These are phyloP conservation scores for Parastagonospora avenae DNA, from an alignment of 2,329 filamentous ascomycete genomes.

Conservation along the genomic window DNA sequence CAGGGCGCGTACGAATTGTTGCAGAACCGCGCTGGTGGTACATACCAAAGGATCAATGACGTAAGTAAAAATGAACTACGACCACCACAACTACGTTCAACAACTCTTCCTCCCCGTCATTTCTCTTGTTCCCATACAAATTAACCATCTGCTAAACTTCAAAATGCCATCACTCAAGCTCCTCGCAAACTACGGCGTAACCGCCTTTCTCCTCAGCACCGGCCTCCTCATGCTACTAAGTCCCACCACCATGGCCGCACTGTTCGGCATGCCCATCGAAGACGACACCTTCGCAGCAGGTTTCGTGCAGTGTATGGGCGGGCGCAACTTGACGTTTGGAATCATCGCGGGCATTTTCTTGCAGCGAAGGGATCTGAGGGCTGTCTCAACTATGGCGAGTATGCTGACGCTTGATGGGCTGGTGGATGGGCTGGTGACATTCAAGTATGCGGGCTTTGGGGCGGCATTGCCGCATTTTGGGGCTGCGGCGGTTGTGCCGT, in stretches of 20 bases:
- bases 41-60: no score
- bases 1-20: no score
- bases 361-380: slow-evolving; percentile 4
- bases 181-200: slow-evolving; percentile 15
- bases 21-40: no score
- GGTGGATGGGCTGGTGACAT: slow-evolving; percentile 16
- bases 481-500: slow-evolving; percentile 16
- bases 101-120: not conserved
- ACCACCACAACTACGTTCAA: not conserved
- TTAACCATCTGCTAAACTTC: not conserved
- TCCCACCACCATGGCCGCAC: slow-evolving; percentile 15
- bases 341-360: slow-evolving; percentile 15
- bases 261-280: slow-evolving; percentile 17
- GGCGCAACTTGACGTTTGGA: slow-evolving; percentile 19
- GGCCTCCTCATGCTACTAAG: slow-evolving; percentile 11
- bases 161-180: slow-evolving; percentile 9
- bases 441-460: slow-evolving; percentile 10
- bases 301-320: slow-evolving; percentile 24
- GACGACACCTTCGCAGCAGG: slow-evolving; percentile 17
- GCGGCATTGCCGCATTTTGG: slow-evolving; percentile 16
- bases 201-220: slow-evolving; percentile 15
- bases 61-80: no score
- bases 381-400: slow-evolving; percentile 14
- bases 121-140: not conserved
- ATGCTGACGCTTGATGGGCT: slow-evolving; percentile 16